Conservation (phyloP, 164 flowering plant species). For the Chimonanthus salicifolius region DNA sequence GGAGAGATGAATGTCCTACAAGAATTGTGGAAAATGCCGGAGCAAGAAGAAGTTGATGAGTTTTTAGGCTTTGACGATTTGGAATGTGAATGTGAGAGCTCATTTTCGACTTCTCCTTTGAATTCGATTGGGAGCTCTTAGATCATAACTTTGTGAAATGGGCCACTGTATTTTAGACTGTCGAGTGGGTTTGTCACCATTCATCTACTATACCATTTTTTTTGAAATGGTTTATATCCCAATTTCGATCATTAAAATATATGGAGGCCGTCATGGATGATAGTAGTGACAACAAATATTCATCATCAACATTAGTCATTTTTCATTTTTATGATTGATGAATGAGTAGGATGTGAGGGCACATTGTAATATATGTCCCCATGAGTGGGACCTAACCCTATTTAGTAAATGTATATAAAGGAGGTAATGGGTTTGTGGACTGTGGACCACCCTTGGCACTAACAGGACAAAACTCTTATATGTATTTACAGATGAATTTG, state of each 20-base stretch:
- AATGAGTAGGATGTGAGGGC: neutral
- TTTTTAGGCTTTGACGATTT: slow-evolving; percentile 90
- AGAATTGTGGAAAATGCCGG: slow-evolving; percentile 76
- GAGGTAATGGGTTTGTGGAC: neutral
- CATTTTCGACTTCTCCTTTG: slow-evolving; percentile 45
- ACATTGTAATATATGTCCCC: neutral
- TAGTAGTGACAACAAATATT: neutral
- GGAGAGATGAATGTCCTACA: slow-evolving; percentile 26
- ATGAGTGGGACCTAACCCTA: neutral
- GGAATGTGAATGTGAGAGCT: slow-evolving; percentile 62
- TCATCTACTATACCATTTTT: neutral
- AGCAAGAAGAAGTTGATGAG: slow-evolving; percentile 63
- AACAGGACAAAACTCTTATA: neutral
- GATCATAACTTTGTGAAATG: neutral
- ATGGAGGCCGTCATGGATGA: neutral
- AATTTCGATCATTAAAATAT: neutral
- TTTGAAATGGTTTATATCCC: neutral
- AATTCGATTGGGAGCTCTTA: slow-evolving; percentile 38
- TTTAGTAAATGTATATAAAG: neutral
- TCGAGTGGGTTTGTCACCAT: too few relatives aligned
- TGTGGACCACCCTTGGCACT: neutral
- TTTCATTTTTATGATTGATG: neutral
- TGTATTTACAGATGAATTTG: neutral
- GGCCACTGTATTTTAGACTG: too few relatives aligned
- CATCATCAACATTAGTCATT: neutral